Percentiles rank a stretch among this genome's conserved stretches.
Evolutionary conservation across 345 rosid species (phyloP).

Genomic region (Microcos paniculata): DNA sequence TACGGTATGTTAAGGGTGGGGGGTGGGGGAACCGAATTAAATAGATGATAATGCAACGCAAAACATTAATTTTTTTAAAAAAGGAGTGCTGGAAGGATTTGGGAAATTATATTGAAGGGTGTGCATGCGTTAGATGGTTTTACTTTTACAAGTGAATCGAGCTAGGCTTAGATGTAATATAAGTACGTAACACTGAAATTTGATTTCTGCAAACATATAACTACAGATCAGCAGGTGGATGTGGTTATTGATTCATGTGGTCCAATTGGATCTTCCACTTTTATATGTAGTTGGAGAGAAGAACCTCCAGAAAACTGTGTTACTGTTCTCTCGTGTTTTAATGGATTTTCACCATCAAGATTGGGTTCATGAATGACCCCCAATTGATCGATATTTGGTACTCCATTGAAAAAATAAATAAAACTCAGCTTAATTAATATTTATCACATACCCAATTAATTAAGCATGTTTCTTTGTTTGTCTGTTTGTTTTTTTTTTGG

Average conservation of each 20-base stretch:
- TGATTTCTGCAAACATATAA: not conserved
- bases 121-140: not conserved
- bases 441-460: too few species aligned
- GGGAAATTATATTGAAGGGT: too few species aligned
- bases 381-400: too few species aligned
- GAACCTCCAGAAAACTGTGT: constrained; percentile 11
- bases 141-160: not conserved
- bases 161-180: not conserved
- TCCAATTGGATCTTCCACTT: constrained; percentile 34
- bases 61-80: too few species aligned
- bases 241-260: constrained; percentile 30
- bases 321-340: constrained; percentile 16
- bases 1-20: too few species aligned
- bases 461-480: too few species aligned
- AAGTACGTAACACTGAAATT: not conserved
- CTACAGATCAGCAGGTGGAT: constrained; percentile 22
- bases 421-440: too few species aligned
- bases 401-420: too few species aligned
- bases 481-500: too few species aligned
- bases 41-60: too few species aligned
- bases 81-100: too few species aligned
- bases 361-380: not conserved
- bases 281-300: constrained; percentile 23
- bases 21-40: too few species aligned
- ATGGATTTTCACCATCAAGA: not conserved